phyloP scores from a whole-genome alignment of 371 early-diverging fungal species.

The Cokeromyces recurvatus region DNA sequence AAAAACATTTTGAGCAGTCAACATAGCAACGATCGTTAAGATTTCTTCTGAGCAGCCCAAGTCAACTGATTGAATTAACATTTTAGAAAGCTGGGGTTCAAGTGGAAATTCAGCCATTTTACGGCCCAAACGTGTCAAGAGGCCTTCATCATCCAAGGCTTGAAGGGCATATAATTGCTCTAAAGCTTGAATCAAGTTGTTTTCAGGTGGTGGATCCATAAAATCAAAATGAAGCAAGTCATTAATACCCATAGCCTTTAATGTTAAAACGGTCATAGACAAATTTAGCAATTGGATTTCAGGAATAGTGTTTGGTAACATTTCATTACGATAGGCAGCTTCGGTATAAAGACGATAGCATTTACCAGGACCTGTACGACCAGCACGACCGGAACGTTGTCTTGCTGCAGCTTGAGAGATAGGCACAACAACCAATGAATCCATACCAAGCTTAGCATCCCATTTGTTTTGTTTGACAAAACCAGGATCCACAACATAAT shows the following conservation, averaged over 20 bases:
- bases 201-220: constrained; percentile 95
- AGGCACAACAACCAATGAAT: constrained; percentile 85
- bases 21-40: constrained; percentile 95
- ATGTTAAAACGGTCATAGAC: constrained; percentile 83
- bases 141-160: constrained; percentile 92
- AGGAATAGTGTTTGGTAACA: constrained; percentile 94
- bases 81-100: constrained; percentile 90
- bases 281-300: constrained; percentile 98
- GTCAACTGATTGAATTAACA: constrained; percentile 88
- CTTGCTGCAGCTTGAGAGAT: constrained; percentile 96
- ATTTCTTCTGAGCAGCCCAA: constrained; percentile 94
- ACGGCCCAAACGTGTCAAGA: constrained; percentile 87
- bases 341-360: constrained; percentile 97
- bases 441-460: constrained; percentile 94
- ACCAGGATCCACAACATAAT: constrained; percentile 97
- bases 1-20: constrained; percentile 90
- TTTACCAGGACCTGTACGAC: constrained; percentile 96
- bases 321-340: constrained; percentile 91
- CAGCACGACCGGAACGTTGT: constrained; percentile 98
- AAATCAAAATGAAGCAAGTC: constrained; percentile 95
- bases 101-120: constrained; percentile 98
- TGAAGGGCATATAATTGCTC: constrained; percentile 91
- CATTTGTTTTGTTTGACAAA: constrained; percentile 97
- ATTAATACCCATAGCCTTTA: constrained; percentile 96
- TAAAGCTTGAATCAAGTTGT: constrained; percentile 90